phyloP scores from a whole-genome alignment of 108 stramenopile species.

The Parietichytrium sp. region DNA sequence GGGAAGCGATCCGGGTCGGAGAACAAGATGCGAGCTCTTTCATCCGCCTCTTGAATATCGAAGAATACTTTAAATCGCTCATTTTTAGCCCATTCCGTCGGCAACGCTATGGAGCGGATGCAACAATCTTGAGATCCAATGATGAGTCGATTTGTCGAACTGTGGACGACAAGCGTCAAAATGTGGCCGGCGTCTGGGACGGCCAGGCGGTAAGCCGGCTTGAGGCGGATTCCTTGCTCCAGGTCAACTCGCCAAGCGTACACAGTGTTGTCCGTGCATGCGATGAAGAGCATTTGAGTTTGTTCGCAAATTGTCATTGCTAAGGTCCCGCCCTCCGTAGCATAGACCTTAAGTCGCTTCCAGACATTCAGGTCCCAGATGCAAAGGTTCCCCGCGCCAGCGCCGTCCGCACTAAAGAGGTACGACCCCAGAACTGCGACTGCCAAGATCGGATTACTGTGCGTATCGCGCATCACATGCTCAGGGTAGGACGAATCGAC shows the following conservation, averaged over 20 bases:
- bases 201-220: not conserved
- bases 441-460: not conserved
- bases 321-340: not conserved
- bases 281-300: not conserved
- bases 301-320: not conserved
- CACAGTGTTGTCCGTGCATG: slow-evolving; percentile 17
- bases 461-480: not conserved
- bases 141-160: not conserved
- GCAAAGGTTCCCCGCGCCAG: not conserved
- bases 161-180: not conserved
- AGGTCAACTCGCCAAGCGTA: not conserved
- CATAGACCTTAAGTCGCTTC: not conserved
- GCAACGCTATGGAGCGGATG: not conserved
- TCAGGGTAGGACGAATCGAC: slow-evolving; percentile 16
- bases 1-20: too few species aligned
- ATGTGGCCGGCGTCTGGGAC: slow-evolving; percentile 9
- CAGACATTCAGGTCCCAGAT: slow-evolving; percentile 10
- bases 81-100: not conserved
- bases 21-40: too few species aligned
- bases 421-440: not conserved
- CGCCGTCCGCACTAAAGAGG: not conserved
- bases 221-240: not conserved
- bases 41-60: not conserved
- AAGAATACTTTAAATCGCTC: not conserved
- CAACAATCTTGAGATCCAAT: slow-evolving; percentile 15